Percentiles rank a stretch among this genome's conserved stretches.
phyloP scores from a whole-genome alignment of 2,329 filamentous ascomycete genomes.

The Alternaria solani region DNA sequence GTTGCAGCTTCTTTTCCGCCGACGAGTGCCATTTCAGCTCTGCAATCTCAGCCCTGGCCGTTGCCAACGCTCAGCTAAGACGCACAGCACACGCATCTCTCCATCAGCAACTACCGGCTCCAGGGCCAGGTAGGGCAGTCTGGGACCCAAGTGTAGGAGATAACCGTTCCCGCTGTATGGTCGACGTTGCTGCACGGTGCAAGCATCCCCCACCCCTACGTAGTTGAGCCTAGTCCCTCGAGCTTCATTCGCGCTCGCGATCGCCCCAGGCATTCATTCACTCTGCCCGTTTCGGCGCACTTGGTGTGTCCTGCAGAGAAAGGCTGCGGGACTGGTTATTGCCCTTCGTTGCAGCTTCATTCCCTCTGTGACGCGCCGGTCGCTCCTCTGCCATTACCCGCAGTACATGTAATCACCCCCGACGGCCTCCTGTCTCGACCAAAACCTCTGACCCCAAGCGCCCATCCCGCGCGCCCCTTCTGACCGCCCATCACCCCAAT shows the following conservation, averaged over 20 bases:
- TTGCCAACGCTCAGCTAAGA: conserved; percentile 10
- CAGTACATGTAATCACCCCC: conserved; percentile 33
- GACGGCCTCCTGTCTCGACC: conserved; percentile 23
- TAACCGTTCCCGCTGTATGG: conserved; percentile 15
- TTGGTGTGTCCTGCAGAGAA: conserved; percentile 25
- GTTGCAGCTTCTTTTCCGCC: conserved; percentile 8
- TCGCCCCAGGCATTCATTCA: conserved; percentile 28
- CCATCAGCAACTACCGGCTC: not conserved
- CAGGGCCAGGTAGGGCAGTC: conserved; percentile 14
- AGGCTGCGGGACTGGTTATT: conserved; percentile 26
- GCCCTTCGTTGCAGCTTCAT: conserved; percentile 31
- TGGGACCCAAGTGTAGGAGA: conserved; percentile 14
- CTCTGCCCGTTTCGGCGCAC: conserved; percentile 27
- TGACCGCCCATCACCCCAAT: conserved; percentile 10
- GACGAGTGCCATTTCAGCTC: not conserved
- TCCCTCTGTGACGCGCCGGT: conserved; percentile 30
- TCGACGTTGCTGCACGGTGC: conserved; percentile 17
- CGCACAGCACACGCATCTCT: not conserved
- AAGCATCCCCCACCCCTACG: conserved; percentile 27
- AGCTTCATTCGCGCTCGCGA: conserved; percentile 33
- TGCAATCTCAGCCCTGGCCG: not conserved
- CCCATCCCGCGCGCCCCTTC: conserved; percentile 11
- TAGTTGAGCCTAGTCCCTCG: conserved; percentile 25
- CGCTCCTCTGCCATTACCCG: conserved; percentile 26
- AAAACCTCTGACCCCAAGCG: conserved; percentile 10